Conservation (phyloP, 2,329 filamentous ascomycete genomes). For the Pseudofabraea citricarpa region DNA sequence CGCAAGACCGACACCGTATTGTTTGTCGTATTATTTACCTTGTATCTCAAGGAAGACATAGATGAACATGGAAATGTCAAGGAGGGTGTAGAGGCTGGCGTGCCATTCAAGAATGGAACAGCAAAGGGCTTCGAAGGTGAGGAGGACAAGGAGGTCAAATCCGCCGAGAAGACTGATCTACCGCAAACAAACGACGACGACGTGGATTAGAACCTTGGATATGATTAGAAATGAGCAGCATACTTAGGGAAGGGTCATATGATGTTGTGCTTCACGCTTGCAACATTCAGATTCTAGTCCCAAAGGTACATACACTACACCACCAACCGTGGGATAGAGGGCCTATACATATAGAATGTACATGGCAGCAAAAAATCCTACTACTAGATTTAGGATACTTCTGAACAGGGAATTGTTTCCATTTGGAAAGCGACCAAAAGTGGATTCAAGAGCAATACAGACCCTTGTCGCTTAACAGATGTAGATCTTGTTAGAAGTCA, state of each 20-base stretch:
- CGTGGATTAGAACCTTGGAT: constrained; percentile 23
- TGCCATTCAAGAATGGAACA: constrained; percentile 17
- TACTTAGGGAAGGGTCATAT: background rate
- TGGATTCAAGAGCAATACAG: too few relatives aligned
- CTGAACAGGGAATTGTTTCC: too few relatives aligned
- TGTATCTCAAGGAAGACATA: constrained; percentile 65
- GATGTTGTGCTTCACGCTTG: too few relatives aligned
- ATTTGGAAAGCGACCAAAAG: too few relatives aligned
- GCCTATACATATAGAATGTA: too few relatives aligned
- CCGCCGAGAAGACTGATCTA: constrained; percentile 7
- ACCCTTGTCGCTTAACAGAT: too few relatives aligned
- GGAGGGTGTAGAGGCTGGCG: constrained; percentile 24
- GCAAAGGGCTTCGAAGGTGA: constrained; percentile 8
- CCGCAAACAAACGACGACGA: constrained; percentile 21
- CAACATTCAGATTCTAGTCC: too few relatives aligned
- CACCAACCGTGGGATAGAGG: too few relatives aligned
- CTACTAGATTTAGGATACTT: too few relatives aligned
- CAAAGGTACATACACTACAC: too few relatives aligned
- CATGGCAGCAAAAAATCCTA: too few relatives aligned
- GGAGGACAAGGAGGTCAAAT: constrained; percentile 6
- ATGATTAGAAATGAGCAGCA: background rate
- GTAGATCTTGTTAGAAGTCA: too few relatives aligned
- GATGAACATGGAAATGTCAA: constrained; percentile 54
- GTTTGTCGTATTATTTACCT: constrained; percentile 74
- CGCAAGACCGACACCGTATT: constrained; percentile 68